These are phyloP conservation scores for Porcisia deanei DNA, from an alignment of 208 protist species.

Conservation along the genomic window DNA sequence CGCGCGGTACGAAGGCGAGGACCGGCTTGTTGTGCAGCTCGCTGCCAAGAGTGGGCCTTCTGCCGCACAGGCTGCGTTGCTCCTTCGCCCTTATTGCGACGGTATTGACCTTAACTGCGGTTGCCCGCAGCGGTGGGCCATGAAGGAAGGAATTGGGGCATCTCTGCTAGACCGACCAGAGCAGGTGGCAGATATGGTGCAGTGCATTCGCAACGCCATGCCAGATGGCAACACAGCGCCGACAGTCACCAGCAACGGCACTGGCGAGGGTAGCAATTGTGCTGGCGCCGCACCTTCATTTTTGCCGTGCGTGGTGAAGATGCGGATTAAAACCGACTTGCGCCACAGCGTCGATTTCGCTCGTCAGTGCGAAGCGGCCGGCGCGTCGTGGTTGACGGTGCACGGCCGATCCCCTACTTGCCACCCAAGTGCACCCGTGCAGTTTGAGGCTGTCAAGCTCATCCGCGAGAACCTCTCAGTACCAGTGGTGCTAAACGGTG, in stretches of 20 bases:
- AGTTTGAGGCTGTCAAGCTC: conserved; percentile 58
- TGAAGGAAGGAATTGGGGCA: conserved; percentile 76
- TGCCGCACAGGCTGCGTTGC: conserved; percentile 52
- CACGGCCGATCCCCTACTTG: conserved; percentile 80
- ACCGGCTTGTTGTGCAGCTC: conserved; percentile 84
- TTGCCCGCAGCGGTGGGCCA: conserved; percentile 92
- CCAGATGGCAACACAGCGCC: conserved; percentile 15
- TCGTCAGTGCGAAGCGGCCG: conserved; percentile 75
- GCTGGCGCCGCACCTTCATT: conserved; percentile 5
- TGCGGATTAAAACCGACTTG: conserved; percentile 75
- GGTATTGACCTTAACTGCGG: conserved; percentile 94
- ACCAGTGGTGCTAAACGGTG: conserved; percentile 88
- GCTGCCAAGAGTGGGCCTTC: conserved; percentile 62
- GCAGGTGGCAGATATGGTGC: conserved; percentile 79
- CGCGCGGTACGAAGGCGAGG: conserved; percentile 62
- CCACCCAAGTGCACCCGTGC: conserved; percentile 52
- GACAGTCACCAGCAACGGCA: not conserved
- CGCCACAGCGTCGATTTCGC: conserved; percentile 83
- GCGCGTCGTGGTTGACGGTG: conserved; percentile 82
- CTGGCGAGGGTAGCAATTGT: not conserved
- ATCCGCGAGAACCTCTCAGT: conserved; percentile 66
- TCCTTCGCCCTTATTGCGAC: conserved; percentile 74
- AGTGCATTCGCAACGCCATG: conserved; percentile 55
- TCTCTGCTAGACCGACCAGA: conserved; percentile 76
- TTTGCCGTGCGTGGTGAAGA: conserved; percentile 81